phyloP scores from a whole-genome alignment of 441 rosid species.

The Daphne laureola region DNA sequence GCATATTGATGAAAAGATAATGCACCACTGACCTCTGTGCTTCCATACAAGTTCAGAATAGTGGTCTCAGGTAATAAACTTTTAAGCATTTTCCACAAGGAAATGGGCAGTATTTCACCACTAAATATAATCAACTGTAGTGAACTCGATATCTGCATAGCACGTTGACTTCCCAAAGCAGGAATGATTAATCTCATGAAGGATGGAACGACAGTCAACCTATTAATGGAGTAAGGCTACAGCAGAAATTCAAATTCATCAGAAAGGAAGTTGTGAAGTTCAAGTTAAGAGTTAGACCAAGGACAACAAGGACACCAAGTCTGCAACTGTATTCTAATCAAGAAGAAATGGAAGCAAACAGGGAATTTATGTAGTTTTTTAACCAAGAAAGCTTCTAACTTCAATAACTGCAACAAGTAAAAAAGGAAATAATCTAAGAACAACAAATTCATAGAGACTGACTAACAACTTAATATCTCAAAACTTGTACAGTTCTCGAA shows the following conservation, averaged over 20 bases:
- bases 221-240: constrained; percentile 66
- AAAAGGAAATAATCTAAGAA: no score
- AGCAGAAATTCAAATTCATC: constrained; percentile 6
- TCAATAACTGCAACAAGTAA: no score
- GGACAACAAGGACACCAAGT: neutral
- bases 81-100: constrained; percentile 68
- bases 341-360: no score
- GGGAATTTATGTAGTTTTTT: no score
- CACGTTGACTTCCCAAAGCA: constrained; percentile 41
- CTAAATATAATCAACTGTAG: constrained; percentile 72
- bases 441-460: no score
- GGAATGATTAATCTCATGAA: constrained; percentile 71
- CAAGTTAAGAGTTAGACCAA: neutral
- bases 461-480: no score
- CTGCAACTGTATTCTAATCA: no score
- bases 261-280: neutral
- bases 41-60: constrained; percentile 84
- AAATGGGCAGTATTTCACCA: constrained; percentile 73
- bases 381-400: no score
- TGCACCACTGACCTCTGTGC: constrained; percentile 67
- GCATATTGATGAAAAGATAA: constrained; percentile 12
- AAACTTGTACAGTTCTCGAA: no score
- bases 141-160: constrained; percentile 30
- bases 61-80: constrained; percentile 57
- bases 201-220: constrained; percentile 80